phyloP scores from a whole-genome alignment of 75 land plant species.

The Sequoia sempervirens region DNA sequence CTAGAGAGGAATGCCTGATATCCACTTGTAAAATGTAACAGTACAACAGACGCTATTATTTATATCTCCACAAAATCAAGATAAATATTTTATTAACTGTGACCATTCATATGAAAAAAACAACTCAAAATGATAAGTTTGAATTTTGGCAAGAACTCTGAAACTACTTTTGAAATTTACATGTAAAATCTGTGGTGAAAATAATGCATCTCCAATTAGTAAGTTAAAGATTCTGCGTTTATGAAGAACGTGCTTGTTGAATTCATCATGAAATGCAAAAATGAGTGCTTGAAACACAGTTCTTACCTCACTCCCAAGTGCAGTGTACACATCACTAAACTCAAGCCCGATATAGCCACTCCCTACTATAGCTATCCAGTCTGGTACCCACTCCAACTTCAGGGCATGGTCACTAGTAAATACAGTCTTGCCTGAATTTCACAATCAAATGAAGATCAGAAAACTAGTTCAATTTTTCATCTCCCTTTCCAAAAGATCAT shows the following conservation, averaged over 20 bases:
- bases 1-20: background rate
- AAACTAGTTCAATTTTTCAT: background rate
- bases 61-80: background rate
- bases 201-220: background rate
- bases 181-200: background rate
- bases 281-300: background rate
- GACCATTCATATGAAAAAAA: background rate
- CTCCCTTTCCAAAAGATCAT: background rate
- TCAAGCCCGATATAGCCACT: slow-evolving; percentile 99
- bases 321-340: slow-evolving; percentile 99
- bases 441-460: background rate
- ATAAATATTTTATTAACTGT: background rate
- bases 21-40: background rate
- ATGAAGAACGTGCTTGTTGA: background rate
- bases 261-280: background rate
- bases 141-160: background rate
- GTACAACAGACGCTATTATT: background rate
- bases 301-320: slow-evolving; percentile 97
- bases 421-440: slow-evolving; percentile 83
- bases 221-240: background rate
- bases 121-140: background rate
- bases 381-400: slow-evolving; percentile 97
- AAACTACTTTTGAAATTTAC: background rate
- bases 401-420: slow-evolving; percentile 99
- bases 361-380: slow-evolving; percentile 98